Evolutionary conservation across 2,329 filamentous ascomycete genomes (phyloP).

Genomic region (Apiospora arundinis): DNA sequence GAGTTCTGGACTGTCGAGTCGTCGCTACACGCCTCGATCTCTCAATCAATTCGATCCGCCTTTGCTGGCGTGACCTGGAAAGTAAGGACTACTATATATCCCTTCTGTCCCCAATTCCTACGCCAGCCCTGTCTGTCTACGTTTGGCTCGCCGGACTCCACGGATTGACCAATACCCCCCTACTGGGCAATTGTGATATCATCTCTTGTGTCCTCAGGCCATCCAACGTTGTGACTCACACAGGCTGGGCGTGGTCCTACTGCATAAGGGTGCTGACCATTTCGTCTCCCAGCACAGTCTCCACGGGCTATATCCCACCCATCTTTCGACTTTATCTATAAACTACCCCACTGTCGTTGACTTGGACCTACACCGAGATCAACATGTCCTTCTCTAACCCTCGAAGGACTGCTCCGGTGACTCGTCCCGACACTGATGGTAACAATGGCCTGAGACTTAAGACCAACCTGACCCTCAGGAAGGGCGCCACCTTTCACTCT

Average conservation of each 20-base stretch:
- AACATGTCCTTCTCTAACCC: constrained; percentile 57
- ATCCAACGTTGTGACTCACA: constrained; percentile 40
- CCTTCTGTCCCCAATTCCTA: neutral
- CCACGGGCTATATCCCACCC: constrained; percentile 32
- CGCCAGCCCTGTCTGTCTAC: constrained; percentile 15
- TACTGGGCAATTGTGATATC: constrained; percentile 34
- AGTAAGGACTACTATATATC: constrained; percentile 1
- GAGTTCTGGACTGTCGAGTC: neutral
- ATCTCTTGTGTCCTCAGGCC: constrained; percentile 34
- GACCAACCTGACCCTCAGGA: constrained; percentile 67
- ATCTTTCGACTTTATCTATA: constrained; percentile 27
- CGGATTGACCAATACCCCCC: constrained; percentile 36
- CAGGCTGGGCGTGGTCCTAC: constrained; percentile 35
- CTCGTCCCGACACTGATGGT: constrained; percentile 48
- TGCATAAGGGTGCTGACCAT: constrained; percentile 40
- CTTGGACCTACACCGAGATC: constrained; percentile 37
- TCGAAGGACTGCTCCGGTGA: constrained; percentile 51
- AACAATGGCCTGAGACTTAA: constrained; percentile 54
- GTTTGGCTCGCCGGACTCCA: constrained; percentile 15
- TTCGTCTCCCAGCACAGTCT: constrained; percentile 27
- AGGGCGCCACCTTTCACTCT: constrained; percentile 73
- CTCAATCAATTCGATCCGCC: neutral
- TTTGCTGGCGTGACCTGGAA: neutral
- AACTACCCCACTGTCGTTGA: constrained; percentile 29
- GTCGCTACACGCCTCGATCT: neutral